Evolutionary conservation across 441 rosid species (phyloP).

Genomic region (Flueggea neowawraea): DNA sequence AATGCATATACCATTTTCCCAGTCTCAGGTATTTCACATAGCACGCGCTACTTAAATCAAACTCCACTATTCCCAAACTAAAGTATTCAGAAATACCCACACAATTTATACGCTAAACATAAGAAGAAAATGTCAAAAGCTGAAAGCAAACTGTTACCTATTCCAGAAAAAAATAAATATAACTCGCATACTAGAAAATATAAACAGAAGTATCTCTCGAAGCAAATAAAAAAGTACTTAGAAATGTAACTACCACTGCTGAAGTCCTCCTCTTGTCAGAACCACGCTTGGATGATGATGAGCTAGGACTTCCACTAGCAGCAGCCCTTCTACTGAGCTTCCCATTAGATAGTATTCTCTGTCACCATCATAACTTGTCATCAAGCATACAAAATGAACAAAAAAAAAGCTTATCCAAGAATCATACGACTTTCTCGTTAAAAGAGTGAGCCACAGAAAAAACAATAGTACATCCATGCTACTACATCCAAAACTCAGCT

Average conservation of each 20-base stretch:
- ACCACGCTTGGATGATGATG: constrained; percentile 50
- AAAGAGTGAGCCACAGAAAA: neutral
- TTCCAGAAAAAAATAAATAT: no score
- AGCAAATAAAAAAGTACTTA: neutral
- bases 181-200: no score
- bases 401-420: neutral
- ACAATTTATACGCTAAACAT: no score
- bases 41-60: no score
- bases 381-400: neutral
- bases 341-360: constrained; percentile 55
- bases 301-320: constrained; percentile 44
- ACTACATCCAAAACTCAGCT: neutral
- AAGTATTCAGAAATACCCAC: no score
- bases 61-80: no score
- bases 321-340: constrained; percentile 49
- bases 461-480: neutral
- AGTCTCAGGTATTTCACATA: no score
- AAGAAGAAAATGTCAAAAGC: no score
- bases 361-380: constrained; percentile 13
- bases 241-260: constrained; percentile 38
- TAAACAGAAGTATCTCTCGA: neutral
- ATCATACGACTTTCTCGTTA: neutral
- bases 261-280: constrained; percentile 61
- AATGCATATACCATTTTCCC: no score
- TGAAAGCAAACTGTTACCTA: no score